These are phyloP conservation scores for Candida qinlingensis DNA, from an alignment of 805 yeast species.

Conservation along the genomic window DNA sequence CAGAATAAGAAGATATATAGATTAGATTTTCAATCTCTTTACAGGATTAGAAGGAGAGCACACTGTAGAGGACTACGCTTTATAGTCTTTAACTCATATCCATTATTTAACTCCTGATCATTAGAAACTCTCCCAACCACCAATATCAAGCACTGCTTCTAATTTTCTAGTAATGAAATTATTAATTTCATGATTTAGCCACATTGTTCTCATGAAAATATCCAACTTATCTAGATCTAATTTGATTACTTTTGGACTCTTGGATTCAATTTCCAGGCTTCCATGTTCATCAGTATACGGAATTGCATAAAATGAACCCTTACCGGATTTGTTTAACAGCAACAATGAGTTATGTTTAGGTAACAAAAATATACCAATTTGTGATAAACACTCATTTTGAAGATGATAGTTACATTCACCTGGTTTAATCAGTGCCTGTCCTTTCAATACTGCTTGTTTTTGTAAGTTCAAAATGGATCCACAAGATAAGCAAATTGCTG, in stretches of 20 bases:
- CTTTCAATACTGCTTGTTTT: conserved; percentile 35
- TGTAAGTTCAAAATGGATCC: conserved; percentile 68
- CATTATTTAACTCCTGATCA: not conserved
- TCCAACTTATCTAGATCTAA: conserved; percentile 59
- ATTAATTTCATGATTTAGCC: conserved; percentile 77
- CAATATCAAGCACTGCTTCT: conserved; percentile 76
- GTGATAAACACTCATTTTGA: conserved; percentile 54
- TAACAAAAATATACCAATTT: conserved; percentile 65
- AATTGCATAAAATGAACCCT: conserved; percentile 79
- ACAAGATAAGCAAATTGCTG: conserved; percentile 85
- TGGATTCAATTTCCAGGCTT: conserved; percentile 70
- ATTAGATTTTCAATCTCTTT: not conserved
- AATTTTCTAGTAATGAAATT: conserved; percentile 73
- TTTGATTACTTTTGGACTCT: conserved; percentile 65
- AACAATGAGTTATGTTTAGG: conserved; percentile 66
- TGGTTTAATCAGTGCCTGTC: conserved; percentile 34
- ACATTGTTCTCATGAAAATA: conserved; percentile 55
- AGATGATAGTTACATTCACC: conserved; percentile 84
- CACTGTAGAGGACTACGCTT: too few species aligned
- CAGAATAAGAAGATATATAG: conserved; percentile 18
- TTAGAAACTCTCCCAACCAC: conserved; percentile 74
- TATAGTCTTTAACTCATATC: too few species aligned
- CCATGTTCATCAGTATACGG: conserved; percentile 88
- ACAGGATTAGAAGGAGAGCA: too few species aligned
- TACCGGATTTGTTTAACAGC: conserved; percentile 53